Evolutionary conservation across 257 asterid genomes (phyloP), one percentile per base, ranked within the genome.

Genomic region (Mentha longifolia): DNA sequence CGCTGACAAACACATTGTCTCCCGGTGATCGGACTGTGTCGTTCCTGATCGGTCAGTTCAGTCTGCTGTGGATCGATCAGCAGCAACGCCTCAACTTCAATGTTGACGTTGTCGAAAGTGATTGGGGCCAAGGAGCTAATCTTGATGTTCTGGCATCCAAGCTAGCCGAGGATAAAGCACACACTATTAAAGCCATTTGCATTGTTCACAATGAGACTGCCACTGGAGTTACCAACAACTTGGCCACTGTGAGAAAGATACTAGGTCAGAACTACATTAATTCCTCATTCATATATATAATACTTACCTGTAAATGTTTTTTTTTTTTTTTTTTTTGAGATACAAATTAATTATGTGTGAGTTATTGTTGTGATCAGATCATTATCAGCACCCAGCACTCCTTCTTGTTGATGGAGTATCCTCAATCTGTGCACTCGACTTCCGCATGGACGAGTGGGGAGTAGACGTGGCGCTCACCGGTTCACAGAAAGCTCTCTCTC

Each of bases 391-490:
- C 66, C 99, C 99, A 35, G 98, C 99, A 17, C 94, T 95, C 50
- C 74, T 87, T 41, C 89, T 89, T 42, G 99, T 95, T 1, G 99
- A 95, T 74, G 99, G 99, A 3, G 99, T 95, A 31, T 95, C 99
- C 46, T 95, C 99, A 71, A 92, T 95, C 49, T 95, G 99, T 47
- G 99, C 99, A 15, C 91, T 95, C 33, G 99, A 95, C 77, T 95
- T 95, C 33, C 96, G 98, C 78, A 95, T 95, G 99, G 99, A 95
- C 16, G 98, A 95, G 47, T 95, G 99, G 99, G 99, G 99, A 35
- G 39, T 95, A 16, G 99, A 95, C 49, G 98, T 95, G 66, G 99
- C 99, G 2, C 87, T 95, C 7, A 95, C 99, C 0, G 98, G 99
- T 56, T 95, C 99, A 3, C 99, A 95, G 79, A 95, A 95, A 65